Base-by-base conservation (phyloP, 169 alveolate species). In the Amoebophrya sp. region DNA sequence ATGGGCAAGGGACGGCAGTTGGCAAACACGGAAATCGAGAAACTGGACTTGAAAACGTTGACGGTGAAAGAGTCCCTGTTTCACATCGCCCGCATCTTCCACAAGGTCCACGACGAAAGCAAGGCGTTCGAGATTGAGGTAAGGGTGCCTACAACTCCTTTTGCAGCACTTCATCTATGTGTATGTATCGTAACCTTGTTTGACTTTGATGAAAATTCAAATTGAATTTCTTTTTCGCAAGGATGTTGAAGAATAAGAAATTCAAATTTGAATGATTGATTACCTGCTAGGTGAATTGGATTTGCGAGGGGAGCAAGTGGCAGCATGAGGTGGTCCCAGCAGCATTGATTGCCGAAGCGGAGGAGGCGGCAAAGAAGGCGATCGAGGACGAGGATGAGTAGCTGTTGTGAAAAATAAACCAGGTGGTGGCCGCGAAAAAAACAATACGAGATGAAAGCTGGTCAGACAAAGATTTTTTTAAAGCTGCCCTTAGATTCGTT, bases 21-120 rank as follows among this genome's bases (percentile, higher is more conserved):
- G 91, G 98, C 98, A 32, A 97, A 97, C 94, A 97, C 98, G 33
- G 99, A 98, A 93, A 92, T 98, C 35, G 99, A 97, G 92, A 98
- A 96, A 91, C 88, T 94, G 38, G 89, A 94, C 89, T 93, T 92
- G 40, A 94, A 92, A 40, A 90, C 92, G 47, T 41, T 94, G 40
- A 89, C 93, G 23, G 95, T 92, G 41, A 93, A 92, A 40, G 96
- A 94, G 38, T 93, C 94, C 25, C 77, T 93, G 54, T 90, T 90
- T 14, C 93, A 93, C 40, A 93, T 93, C 1, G 83, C 83, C 35
- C 29, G 83, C 7, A 66, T 66, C 12, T 66, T 66, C 83, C 83
- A 66, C 83, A 66, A 66, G 83, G 83, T 25, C 39, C 83, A 66
- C 83, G 83, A n/a, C 32, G 83, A 66, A 3, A 66, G 83, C 83